These are phyloP conservation scores for Grifola frondosa DNA, from an alignment of 1,284 basidiomycete species.

Conservation along the genomic window DNA sequence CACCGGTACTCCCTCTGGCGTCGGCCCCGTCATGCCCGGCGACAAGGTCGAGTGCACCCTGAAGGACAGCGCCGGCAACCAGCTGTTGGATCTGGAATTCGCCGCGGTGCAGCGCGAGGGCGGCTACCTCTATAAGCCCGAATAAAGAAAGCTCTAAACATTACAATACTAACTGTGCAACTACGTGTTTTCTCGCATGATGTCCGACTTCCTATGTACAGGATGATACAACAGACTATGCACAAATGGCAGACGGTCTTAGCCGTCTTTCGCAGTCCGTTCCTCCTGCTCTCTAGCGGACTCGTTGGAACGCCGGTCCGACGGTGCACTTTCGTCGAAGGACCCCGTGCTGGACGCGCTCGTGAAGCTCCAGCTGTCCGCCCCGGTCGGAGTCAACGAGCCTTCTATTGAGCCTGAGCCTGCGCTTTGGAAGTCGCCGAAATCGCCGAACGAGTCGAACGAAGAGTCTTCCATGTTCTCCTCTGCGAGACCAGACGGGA, in stretches of 20 bases:
- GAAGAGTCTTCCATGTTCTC: conserved; percentile 50
- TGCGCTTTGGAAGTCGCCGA: conserved; percentile 74
- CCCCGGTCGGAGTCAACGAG: conserved; percentile 56
- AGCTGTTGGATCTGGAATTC: conserved; percentile 66
- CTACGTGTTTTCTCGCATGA: no score
- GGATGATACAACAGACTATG: background rate
- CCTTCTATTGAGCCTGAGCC: conserved; percentile 41
- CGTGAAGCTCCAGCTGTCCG: conserved; percentile 66
- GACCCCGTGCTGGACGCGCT: conserved; percentile 42
- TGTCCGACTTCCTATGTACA: no score
- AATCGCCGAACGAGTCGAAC: conserved; percentile 71
- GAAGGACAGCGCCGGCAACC: conserved; percentile 56
- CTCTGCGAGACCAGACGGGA: conserved; percentile 55
- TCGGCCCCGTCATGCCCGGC: conserved; percentile 76
- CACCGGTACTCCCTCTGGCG: conserved; percentile 90
- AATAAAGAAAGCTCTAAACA: no score
- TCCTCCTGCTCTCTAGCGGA: conserved; percentile 20
- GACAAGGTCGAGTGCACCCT: conserved; percentile 81
- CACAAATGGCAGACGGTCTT: conserved; percentile 1
- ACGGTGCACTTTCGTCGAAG: conserved; percentile 23
- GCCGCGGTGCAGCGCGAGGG: conserved; percentile 65
- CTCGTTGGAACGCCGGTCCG: conserved; percentile 14
- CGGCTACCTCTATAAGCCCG: conserved; percentile 56
- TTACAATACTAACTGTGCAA: no score
- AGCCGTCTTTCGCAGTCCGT: conserved; percentile 30